Evolutionary conservation across 192 early-diverging fungal genomes (phyloP).

Genomic region (Podochytrium sp.): DNA sequence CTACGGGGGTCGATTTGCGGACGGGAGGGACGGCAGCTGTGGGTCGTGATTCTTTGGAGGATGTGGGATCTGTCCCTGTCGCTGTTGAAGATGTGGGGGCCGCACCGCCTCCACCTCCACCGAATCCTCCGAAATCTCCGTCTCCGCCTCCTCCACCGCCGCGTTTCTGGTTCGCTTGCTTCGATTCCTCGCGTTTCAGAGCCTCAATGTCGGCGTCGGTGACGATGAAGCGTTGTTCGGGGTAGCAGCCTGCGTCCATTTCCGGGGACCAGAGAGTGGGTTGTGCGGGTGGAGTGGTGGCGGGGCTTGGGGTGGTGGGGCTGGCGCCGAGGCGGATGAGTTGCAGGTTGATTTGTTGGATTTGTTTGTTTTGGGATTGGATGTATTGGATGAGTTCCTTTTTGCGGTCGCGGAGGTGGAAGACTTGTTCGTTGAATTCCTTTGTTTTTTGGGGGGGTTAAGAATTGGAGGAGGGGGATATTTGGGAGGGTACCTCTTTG

Average conservation of each 20-base stretch:
- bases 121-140: slow-evolving; percentile 47
- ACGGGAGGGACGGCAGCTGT: too few relatives aligned
- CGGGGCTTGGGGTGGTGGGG: not conserved
- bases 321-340: slow-evolving; percentile 43
- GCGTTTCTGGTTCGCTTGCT: slow-evolving; percentile 29
- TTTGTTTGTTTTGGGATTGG: slow-evolving; percentile 30
- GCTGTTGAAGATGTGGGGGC: too few relatives aligned
- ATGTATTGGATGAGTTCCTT: slow-evolving; percentile 37
- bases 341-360: slow-evolving; percentile 44
- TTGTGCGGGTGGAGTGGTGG: too few relatives aligned
- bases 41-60: too few relatives aligned
- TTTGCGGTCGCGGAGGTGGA: slow-evolving; percentile 46
- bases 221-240: slow-evolving; percentile 55
- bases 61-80: too few relatives aligned
- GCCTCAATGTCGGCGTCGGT: slow-evolving; percentile 50
- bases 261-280: slow-evolving; percentile 32
- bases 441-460: slow-evolving; percentile 6
- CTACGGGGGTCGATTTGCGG: too few relatives aligned
- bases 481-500: slow-evolving; percentile 51
- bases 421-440: slow-evolving; percentile 56
- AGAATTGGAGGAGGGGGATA: not conserved
- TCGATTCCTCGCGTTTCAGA: slow-evolving; percentile 43
- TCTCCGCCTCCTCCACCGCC: slow-evolving; percentile 39
- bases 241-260: slow-evolving; percentile 52
- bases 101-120: slow-evolving; percentile 20